Conservation (phyloP, 148 eudicot species). For the Rhododendron ferrugineum region DNA sequence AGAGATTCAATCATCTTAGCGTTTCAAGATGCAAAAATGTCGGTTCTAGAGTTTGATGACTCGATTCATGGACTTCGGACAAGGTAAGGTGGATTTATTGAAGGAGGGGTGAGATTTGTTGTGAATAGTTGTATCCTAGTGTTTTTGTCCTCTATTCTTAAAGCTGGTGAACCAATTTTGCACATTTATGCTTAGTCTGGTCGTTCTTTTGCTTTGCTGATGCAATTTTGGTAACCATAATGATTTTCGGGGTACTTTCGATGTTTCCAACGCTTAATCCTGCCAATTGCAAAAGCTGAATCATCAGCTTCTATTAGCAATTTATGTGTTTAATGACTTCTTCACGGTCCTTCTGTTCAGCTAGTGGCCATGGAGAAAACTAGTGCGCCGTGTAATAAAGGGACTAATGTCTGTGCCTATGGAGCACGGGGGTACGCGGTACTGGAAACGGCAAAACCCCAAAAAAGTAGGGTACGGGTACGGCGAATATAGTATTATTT, state of each 20-base stretch:
- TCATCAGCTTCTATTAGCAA: not conserved
- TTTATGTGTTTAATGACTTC: not conserved
- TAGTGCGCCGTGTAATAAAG: not conserved
- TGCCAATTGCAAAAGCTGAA: not conserved
- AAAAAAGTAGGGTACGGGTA: too few relatives aligned
- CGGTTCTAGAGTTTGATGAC: conserved; percentile 90
- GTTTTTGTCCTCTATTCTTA: not conserved
- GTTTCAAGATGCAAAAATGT: conserved; percentile 79
- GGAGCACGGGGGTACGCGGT: too few relatives aligned
- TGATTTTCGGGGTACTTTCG: not conserved
- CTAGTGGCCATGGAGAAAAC: not conserved
- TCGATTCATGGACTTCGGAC: conserved; percentile 70
- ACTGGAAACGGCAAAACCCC: too few relatives aligned
- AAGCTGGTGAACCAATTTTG: not conserved
- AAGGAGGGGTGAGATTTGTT: not conserved
- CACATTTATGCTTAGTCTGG: not conserved
- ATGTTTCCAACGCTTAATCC: not conserved
- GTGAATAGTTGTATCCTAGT: not conserved
- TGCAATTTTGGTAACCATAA: not conserved
- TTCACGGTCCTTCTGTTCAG: not conserved
- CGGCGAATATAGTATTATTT: too few relatives aligned
- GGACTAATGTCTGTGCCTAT: not conserved
- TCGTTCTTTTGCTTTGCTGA: not conserved
- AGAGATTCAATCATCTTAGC: conserved; percentile 85
- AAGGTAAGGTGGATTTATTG: conserved; percentile 46